These are phyloP conservation scores for Fusarium sp. DNA, from an alignment of 2,329 filamentous ascomycete genomes.

Conservation along the genomic window DNA sequence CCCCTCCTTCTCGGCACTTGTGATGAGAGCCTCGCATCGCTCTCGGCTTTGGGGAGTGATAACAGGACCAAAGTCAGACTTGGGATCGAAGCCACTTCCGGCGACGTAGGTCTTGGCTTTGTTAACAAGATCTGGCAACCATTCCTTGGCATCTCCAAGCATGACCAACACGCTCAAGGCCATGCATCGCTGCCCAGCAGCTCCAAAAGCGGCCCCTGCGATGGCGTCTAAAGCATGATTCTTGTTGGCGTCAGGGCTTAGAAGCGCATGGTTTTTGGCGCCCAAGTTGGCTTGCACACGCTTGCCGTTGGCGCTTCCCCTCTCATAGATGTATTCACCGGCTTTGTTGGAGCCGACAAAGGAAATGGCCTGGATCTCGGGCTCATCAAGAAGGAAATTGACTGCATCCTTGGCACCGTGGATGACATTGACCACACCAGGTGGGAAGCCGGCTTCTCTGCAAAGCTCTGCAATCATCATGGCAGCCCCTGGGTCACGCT, in stretches of 20 bases:
- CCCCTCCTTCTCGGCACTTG: slow-evolving; percentile 79
- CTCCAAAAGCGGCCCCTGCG: slow-evolving; percentile 83
- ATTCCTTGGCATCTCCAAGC: slow-evolving; percentile 80
- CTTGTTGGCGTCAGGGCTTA: slow-evolving; percentile 84
- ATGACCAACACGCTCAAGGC: slow-evolving; percentile 81
- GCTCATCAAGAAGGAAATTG: slow-evolving; percentile 83
- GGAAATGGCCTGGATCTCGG: slow-evolving; percentile 81
- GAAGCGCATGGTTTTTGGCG: slow-evolving; percentile 85
- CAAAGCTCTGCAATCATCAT: slow-evolving; percentile 84
- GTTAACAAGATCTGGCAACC: slow-evolving; percentile 79
- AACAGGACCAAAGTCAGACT: slow-evolving; percentile 80
- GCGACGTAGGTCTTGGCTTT: slow-evolving; percentile 76
- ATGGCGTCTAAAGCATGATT: slow-evolving; percentile 84
- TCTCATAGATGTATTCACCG: slow-evolving; percentile 82
- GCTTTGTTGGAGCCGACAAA: slow-evolving; percentile 87
- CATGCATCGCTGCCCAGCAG: slow-evolving; percentile 86
- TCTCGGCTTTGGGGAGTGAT: slow-evolving; percentile 80
- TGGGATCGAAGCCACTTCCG: slow-evolving; percentile 81
- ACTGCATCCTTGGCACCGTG: slow-evolving; percentile 81
- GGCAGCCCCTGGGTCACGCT: slow-evolving; percentile 81
- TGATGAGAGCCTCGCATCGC: slow-evolving; percentile 78
- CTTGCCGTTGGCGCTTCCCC: slow-evolving; percentile 82
- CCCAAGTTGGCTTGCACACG: slow-evolving; percentile 85
- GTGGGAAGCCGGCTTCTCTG: slow-evolving; percentile 79
- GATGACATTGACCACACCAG: slow-evolving; percentile 80